Evolutionary conservation across 1,284 basidiomycete species (phyloP).

Genomic region (Heterobasidion irregulare): DNA sequence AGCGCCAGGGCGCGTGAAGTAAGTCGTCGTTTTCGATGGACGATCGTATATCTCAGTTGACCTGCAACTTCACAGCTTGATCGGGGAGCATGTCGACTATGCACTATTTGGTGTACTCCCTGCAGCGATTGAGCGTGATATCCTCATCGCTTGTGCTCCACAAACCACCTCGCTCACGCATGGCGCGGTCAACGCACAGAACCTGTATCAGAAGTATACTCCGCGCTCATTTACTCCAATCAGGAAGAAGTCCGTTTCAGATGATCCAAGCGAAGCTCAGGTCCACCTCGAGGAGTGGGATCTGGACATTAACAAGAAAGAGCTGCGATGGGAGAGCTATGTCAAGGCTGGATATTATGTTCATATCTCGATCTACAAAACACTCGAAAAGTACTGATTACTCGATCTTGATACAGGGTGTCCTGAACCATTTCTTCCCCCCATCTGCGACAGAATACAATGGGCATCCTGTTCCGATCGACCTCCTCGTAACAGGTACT

Average conservation of each 20-base stretch:
- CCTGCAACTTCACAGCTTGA: constrained; percentile 13
- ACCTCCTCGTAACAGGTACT: constrained; percentile 68
- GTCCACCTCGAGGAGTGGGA: constrained; percentile 52
- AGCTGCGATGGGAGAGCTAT: constrained; percentile 80
- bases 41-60: neutral
- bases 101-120: constrained; percentile 75
- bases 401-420: constrained; percentile 40
- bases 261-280: constrained; percentile 22
- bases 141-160: constrained; percentile 74
- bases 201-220: constrained; percentile 53
- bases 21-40: constrained; percentile 3
- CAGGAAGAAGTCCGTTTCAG: constrained; percentile 12
- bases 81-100: constrained; percentile 88
- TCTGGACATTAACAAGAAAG: constrained; percentile 62
- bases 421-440: constrained; percentile 57
- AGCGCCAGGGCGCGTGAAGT: constrained; percentile 85
- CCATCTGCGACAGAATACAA: constrained; percentile 11
- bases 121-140: constrained; percentile 78
- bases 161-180: constrained; percentile 20
- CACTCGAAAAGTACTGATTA: neutral
- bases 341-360: constrained; percentile 80
- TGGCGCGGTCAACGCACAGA: constrained; percentile 52
- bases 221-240: constrained; percentile 49
- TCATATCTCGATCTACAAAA: constrained; percentile 4
- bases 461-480: constrained; percentile 43